phyloP scores from a whole-genome alignment of 2,329 filamentous ascomycete genomes.

The Akanthomyces muscarius region DNA sequence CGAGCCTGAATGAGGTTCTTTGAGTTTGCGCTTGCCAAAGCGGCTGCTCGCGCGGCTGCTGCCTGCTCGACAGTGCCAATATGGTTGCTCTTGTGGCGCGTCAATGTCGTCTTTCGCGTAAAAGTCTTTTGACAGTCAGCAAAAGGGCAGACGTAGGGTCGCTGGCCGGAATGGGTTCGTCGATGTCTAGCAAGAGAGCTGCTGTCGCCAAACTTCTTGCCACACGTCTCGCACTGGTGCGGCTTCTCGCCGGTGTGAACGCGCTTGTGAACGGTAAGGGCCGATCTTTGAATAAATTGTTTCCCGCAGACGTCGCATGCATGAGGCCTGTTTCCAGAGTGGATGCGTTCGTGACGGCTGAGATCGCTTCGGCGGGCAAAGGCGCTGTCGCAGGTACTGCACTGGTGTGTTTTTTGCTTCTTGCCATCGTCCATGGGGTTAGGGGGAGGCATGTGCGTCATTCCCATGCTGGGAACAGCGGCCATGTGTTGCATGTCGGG shows the following conservation, averaged over 20 bases:
- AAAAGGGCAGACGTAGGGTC: conserved; percentile 96
- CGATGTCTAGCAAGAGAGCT: conserved; percentile 91
- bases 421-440: conserved; percentile 27
- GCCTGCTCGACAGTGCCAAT: conserved; percentile 94
- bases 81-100: conserved; percentile 92
- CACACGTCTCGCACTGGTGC: conserved; percentile 94
- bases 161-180: conserved; percentile 90
- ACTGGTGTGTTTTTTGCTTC: conserved; percentile 71
- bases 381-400: conserved; percentile 82
- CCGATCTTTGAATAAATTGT: conserved; percentile 94
- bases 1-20: conserved; percentile 46
- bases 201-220: conserved; percentile 88
- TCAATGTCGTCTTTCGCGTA: conserved; percentile 89
- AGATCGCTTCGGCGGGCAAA: conserved; percentile 94
- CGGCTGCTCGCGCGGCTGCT: conserved; percentile 81
- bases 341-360: conserved; percentile 92
- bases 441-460: conserved; percentile 33
- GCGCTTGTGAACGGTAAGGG: conserved; percentile 88
- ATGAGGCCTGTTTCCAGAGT: conserved; percentile 85
- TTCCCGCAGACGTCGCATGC: conserved; percentile 93
- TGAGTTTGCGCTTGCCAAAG: conserved; percentile 53
- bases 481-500: conserved; percentile 35
- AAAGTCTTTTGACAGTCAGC: conserved; percentile 99
- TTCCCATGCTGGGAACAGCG: conserved; percentile 34
- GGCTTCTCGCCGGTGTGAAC: conserved; percentile 98